Evolutionary conservation across 2,329 filamentous ascomycete species (phyloP), one percentile per base, ranked within the genome.

Genomic region (Camptophora hylomeconis): DNA sequence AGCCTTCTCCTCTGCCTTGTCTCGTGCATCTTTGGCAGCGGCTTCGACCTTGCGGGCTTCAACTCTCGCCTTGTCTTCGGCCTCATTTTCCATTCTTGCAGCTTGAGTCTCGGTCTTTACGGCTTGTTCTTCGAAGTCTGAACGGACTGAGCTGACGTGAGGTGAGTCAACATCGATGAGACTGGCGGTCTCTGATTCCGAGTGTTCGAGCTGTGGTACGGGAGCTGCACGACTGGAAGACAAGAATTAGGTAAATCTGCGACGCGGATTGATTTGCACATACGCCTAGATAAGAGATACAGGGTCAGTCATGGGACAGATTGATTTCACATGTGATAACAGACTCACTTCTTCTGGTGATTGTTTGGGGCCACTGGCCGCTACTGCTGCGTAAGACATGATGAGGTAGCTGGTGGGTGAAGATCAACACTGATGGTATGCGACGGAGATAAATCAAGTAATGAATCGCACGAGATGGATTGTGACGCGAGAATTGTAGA

Each of bases 331-430:
- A n/a, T n/a, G n/a, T 24, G 17, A 11, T 7, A 27, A 14, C 17
- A 17, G 17, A 49, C 53, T 47, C 47, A 63, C 61, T 35, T 64
- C 58, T 50, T 61, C 52, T 6, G 58, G 51, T 26, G 54, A 48
- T 44, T 65, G 61, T 43, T 58, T 58, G 5, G 58, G 50, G 23
- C 58, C 58, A 39, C 54, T 57, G 24, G 59, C 55, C 30, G 59
- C 60, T 45, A 55, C 57, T 43, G 59, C 52, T 39, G 61, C 60
- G 48, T 64, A 64, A 37, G 58, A 63, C 60, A 63, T 64, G 30
- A 27, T 50, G 35, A 22, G 23, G 14, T 30, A 26, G 17, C 14
- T 8, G 10, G 8, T 21, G 31, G 20, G 24, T 17, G 7, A 17
- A 17, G 17, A n/a, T n/a, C n/a, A n/a, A n/a, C n/a, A n/a, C n/a